A percentile compares a stretch with the other conserved stretches of the same genome.
Evolutionary conservation across 169 alveolate genomes (phyloP).

Genomic region (Plasmodium coatneyi): DNA sequence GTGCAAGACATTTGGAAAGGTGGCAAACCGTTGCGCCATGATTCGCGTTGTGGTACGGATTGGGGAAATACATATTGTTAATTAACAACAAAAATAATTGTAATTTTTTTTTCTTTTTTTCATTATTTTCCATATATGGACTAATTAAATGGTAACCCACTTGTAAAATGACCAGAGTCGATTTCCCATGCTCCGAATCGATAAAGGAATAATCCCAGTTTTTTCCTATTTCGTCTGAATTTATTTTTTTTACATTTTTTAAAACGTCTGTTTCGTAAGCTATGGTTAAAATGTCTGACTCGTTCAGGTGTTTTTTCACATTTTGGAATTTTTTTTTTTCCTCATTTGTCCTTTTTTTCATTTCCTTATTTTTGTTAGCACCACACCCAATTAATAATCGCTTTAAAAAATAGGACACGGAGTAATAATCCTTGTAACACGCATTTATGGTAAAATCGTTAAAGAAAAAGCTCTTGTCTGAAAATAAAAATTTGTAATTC

Average conservation of each 20-base stretch:
- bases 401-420: constrained; percentile 46
- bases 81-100: constrained; percentile 67
- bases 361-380: background rate
- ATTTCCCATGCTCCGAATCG: constrained; percentile 72
- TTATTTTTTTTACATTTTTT: constrained; percentile 54
- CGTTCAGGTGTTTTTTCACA: constrained; percentile 36
- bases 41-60: constrained; percentile 86
- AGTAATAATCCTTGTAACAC: constrained; percentile 65
- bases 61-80: constrained; percentile 82
- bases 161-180: constrained; percentile 63
- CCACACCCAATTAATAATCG: constrained; percentile 36
- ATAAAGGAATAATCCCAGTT: constrained; percentile 75
- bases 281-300: constrained; percentile 55
- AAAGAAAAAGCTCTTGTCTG: constrained; percentile 36
- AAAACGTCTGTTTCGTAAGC: constrained; percentile 71
- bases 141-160: constrained; percentile 66
- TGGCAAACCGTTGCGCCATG: constrained; percentile 84
- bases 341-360: background rate
- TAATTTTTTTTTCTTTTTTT: constrained; percentile 48
- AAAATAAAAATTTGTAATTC: constrained; percentile 52
- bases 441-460: constrained; percentile 63
- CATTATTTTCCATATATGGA: constrained; percentile 72
- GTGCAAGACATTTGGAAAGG: constrained; percentile 71
- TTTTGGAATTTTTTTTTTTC: constrained; percentile 24
- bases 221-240: constrained; percentile 74